Evolutionary conservation across 768 basidiomycete genomes (phyloP), one percentile per base, ranked within the genome.

Genomic region (Leccinum subgranulosum): DNA sequence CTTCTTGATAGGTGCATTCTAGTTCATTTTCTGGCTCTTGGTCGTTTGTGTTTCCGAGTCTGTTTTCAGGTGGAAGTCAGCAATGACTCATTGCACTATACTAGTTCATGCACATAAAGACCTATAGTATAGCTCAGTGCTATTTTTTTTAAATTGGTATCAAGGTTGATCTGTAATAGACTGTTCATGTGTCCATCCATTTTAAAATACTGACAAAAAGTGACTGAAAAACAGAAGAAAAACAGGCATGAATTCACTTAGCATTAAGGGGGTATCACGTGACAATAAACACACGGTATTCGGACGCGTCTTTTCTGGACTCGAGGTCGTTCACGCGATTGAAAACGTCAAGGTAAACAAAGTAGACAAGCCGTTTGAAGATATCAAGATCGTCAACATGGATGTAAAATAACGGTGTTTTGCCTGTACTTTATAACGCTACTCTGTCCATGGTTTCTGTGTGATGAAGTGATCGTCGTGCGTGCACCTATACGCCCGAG

Each of bases 241-340:
- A n/a, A n/a, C n/a, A n/a, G n/a, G n/a, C n/a, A n/a, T n/a, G n/a
- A n/a, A n/a, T n/a, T n/a, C n/a, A n/a, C n/a, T n/a, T n/a, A n/a
- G n/a, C n/a, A n/a, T n/a, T n/a, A n/a, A n/a, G n/a, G n/a, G n/a
- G n/a, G n/a, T n/a, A n/a, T n/a, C n/a, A n/a, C n/a, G n/a, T n/a
- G 93, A 97, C 73, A 88, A 84, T 72, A 93, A 92, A 64, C 88
- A 91, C 69, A 96, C 92, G 1, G 90, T 98, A 63, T 98, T 98
- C 64, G 96, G 95, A 1, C 84, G 94, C 23, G 92, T 92, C 12
- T 76, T 88, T 34, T 85, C 86, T 4, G 95, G 96, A 6, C 76
- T 96, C 51, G 95, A 97, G 71, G 88, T 96, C 27, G 82, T 97
- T 4, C 93, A 96, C 64, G 78, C 81, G 15, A 98, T 99, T 66